Conservation (phyloP, 1,284 basidiomycete species). For the Cerrena zonata region DNA sequence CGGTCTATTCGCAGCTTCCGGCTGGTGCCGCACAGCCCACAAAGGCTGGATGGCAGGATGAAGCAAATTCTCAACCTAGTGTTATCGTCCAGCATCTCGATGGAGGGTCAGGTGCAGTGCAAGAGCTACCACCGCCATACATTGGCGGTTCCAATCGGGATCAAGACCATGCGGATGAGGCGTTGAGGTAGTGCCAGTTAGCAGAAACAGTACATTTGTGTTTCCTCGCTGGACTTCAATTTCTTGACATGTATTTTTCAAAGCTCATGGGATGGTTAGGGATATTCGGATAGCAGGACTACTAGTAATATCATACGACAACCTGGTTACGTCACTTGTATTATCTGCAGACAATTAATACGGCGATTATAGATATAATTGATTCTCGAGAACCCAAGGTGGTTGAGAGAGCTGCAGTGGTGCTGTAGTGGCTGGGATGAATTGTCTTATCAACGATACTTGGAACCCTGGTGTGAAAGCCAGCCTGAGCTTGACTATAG, state of each 20-base stretch:
- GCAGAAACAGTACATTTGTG: background rate
- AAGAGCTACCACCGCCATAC: constrained; percentile 30
- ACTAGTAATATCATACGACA: too few species aligned
- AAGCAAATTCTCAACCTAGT: constrained; percentile 21
- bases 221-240: background rate
- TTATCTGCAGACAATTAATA: too few species aligned
- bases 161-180: background rate
- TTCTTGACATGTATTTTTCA: background rate
- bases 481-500: too few species aligned
- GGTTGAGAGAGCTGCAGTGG: too few species aligned
- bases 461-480: too few species aligned
- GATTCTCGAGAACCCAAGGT: too few species aligned
- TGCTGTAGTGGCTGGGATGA: too few species aligned
- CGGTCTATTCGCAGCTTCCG: background rate
- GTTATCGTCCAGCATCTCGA: constrained; percentile 30
- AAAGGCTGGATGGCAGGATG: background rate
- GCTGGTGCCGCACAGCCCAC: background rate
- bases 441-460: too few species aligned
- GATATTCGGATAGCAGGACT: too few species aligned
- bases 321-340: too few species aligned
- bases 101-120: constrained; percentile 24
- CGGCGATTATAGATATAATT: too few species aligned
- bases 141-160: background rate
- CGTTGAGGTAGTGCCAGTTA: background rate
- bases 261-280: too few species aligned